Percentiles rank a stretch among this genome's conserved stretches.
Evolutionary conservation across 2,329 filamentous ascomycete genomes (phyloP).

Genomic region (Fusarium sp.): DNA sequence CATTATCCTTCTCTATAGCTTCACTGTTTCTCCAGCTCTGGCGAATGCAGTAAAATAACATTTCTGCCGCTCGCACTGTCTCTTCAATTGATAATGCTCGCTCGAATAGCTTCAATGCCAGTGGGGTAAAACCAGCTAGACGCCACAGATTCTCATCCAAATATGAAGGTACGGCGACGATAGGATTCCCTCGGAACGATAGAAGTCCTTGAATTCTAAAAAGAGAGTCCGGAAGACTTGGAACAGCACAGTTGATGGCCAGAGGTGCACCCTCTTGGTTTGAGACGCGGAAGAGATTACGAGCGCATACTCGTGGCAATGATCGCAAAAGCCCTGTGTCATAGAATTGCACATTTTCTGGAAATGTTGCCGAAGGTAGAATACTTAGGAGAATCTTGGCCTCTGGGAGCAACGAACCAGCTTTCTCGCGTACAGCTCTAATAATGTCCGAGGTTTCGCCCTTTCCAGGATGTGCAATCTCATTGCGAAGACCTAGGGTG

Average conservation of each 20-base stretch:
- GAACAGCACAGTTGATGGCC: conserved; percentile 88
- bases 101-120: conserved; percentile 88
- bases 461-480: conserved; percentile 88
- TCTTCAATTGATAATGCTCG: conserved; percentile 77
- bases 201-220: conserved; percentile 84
- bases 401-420: conserved; percentile 84
- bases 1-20: conserved; percentile 96
- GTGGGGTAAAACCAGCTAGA: conserved; percentile 88
- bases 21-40: conserved; percentile 98
- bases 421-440: conserved; percentile 86
- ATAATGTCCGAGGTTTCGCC: conserved; percentile 94
- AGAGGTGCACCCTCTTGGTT: conserved; percentile 74
- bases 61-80: conserved; percentile 81
- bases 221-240: conserved; percentile 90
- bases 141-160: conserved; percentile 95
- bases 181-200: conserved; percentile 84
- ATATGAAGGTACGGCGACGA: conserved; percentile 83
- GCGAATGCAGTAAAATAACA: conserved; percentile 86
- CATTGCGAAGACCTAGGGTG: conserved; percentile 89
- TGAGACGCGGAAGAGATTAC: conserved; percentile 63
- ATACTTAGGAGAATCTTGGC: conserved; percentile 85
- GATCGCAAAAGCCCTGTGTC: conserved; percentile 82
- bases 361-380: conserved; percentile 82
- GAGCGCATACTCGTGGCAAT: conserved; percentile 79
- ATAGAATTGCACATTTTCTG: conserved; percentile 82